Base-by-base conservation (phyloP, 1,284 basidiomycete species). In the Cryptococcus wingfieldii region DNA sequence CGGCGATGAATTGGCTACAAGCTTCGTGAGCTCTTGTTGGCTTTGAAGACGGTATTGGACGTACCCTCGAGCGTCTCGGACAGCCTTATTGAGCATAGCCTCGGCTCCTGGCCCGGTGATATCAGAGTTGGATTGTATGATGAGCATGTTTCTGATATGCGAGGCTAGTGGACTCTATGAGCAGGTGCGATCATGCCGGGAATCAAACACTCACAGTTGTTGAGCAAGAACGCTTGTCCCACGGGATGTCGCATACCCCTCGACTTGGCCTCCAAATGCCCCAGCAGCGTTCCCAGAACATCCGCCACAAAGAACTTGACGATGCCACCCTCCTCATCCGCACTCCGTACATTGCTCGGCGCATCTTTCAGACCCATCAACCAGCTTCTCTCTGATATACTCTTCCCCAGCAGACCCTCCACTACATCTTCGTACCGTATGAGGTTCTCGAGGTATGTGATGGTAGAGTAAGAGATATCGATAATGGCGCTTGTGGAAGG, bases 371-470 rank as follows among this genome's bases (percentile, higher is more conserved):
- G 64, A 37, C 77, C 77, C 77, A 78, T 78, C 49, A 78, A 67
- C 77, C 77, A 78, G 52, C 74, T 75, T 39, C 77, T 66, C 55
- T 78, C 76, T 5, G 66, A 71, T 27, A 73, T 70, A 41, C 63
- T 66, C 38, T 61, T 63, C 4, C 61, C 60, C 34, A 77, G 62
- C 5, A 78, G 60, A 5, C 61, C 58, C 31, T 70, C 69, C 2
- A 77, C 69, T 1, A 66, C 62, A 14, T 54, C 42, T 25, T 69
- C 70, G 50, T 72, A 75, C 14, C 55, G 46, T 9, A 72, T 72
- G 28, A 77, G 50, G 2, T 62, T 68, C 45, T 77, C 72, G 16
- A 78, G 64, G 56, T 75, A 77, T 6, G 66, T 60, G 23, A 78
- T 58, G 0, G 72, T 75, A 28, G 66, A 65, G 59, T 72, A 65